Percentiles rank a stretch among this genome's conserved stretches.
These are phyloP conservation scores for Clitopilus passeckerianus DNA, from an alignment of 768 basidiomycete genomes.

Conservation along the genomic window DNA sequence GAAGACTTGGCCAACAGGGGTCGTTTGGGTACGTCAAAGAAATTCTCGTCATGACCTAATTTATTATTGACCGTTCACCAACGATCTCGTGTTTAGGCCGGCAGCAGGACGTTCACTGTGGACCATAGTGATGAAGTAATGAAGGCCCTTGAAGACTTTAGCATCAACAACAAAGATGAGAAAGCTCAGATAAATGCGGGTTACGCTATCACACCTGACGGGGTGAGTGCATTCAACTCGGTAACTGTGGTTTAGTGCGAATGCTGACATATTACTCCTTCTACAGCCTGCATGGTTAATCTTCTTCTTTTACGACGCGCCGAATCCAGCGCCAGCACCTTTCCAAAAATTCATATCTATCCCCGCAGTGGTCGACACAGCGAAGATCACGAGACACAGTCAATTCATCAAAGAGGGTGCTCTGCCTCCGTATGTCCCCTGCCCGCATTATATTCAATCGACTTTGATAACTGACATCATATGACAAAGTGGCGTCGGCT, in stretches of 20 bases:
- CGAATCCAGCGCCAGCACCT: background rate
- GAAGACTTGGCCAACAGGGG: conserved; percentile 3
- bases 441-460: too few species aligned
- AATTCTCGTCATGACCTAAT: too few species aligned
- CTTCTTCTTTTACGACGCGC: background rate
- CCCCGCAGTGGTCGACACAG: background rate
- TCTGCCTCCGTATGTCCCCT: background rate
- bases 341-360: background rate
- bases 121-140: background rate
- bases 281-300: background rate
- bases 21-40: background rate
- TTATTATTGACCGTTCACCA: too few species aligned
- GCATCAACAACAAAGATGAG: background rate
- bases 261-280: too few species aligned
- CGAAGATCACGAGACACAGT: background rate
- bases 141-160: background rate
- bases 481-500: background rate
- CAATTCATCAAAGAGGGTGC: background rate
- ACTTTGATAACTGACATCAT: too few species aligned
- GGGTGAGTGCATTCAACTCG: too few species aligned
- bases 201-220: too few species aligned
- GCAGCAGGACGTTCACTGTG: background rate
- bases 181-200: background rate
- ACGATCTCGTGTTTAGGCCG: background rate
- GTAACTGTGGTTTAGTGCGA: too few species aligned